Conservation (phyloP, 1,284 basidiomycete genomes). For the Fomitopsis pinicola region DNA sequence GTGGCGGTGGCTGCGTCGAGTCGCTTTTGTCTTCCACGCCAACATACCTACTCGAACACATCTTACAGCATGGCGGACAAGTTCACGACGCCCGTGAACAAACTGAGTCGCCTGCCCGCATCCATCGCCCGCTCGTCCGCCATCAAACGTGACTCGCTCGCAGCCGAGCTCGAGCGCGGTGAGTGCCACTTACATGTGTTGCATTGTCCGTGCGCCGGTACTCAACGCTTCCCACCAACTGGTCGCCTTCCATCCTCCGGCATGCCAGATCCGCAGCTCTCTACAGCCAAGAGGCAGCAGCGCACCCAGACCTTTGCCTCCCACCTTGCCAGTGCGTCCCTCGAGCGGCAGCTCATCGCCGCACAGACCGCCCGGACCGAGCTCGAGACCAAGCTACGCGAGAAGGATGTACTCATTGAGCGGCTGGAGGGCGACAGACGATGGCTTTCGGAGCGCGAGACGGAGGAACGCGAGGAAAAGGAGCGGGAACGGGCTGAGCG, state of each 20-base stretch:
- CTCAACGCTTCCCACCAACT: background rate
- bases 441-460: constrained; percentile 55
- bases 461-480: constrained; percentile 53
- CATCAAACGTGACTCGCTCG: constrained; percentile 54
- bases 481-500: constrained; percentile 47
- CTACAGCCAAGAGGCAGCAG: constrained; percentile 58
- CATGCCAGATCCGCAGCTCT: constrained; percentile 51
- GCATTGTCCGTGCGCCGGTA: background rate
- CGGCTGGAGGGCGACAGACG: constrained; percentile 61
- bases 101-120: constrained; percentile 15
- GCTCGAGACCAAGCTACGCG: constrained; percentile 58
- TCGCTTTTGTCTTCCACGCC: background rate
- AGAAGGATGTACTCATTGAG: constrained; percentile 53
- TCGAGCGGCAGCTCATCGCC: constrained; percentile 58
- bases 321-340: constrained; percentile 49
- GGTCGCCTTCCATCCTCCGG: background rate
- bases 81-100: constrained; percentile 25
- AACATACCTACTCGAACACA: background rate
- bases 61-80: constrained; percentile 11
- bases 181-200: constrained; percentile 16
- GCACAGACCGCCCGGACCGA: constrained; percentile 55
- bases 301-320: constrained; percentile 55
- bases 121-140: constrained; percentile 23
- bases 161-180: constrained; percentile 65
- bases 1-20: background rate